phyloP scores from a whole-genome alignment of 1,284 basidiomycete species.

The Leccinum solheimii region DNA sequence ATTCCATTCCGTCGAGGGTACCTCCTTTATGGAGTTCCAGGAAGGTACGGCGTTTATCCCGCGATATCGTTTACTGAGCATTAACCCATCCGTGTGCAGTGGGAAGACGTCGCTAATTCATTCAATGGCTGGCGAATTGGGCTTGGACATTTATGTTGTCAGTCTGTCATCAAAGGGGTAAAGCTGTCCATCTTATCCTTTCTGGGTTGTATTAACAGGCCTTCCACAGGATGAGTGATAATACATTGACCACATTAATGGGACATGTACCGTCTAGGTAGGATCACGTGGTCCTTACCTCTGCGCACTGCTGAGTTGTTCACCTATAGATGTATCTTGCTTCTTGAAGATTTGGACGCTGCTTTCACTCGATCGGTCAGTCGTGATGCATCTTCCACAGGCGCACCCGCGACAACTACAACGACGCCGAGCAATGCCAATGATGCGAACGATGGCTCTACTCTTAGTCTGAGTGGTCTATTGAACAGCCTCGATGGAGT shows the following conservation, averaged over 20 bases:
- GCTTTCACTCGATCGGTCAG: constrained; percentile 82
- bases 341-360: constrained; percentile 86
- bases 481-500: constrained; percentile 86
- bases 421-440: constrained; percentile 42
- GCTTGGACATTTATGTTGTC: constrained; percentile 87
- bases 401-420: constrained; percentile 52
- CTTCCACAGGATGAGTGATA: constrained; percentile 75
- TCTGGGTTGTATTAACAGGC: constrained; percentile 13
- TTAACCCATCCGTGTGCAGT: constrained; percentile 39
- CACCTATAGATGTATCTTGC: constrained; percentile 69
- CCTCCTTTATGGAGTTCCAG: constrained; percentile 79
- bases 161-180: constrained; percentile 83
- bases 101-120: constrained; percentile 85
- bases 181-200: constrained; percentile 21
- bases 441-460: constrained; percentile 69
- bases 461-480: constrained; percentile 77
- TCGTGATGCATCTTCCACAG: constrained; percentile 76
- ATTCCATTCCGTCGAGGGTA: constrained; percentile 87
- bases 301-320: constrained; percentile 14
- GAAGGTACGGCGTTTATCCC: constrained; percentile 53
- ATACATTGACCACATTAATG: constrained; percentile 79
- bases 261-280: constrained; percentile 80
- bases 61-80: constrained; percentile 3
- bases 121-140: constrained; percentile 81
- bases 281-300: constrained; percentile 16